phyloP scores from a whole-genome alignment of 2,329 filamentous ascomycete species.

The Tolypocladium guangdongense region DNA sequence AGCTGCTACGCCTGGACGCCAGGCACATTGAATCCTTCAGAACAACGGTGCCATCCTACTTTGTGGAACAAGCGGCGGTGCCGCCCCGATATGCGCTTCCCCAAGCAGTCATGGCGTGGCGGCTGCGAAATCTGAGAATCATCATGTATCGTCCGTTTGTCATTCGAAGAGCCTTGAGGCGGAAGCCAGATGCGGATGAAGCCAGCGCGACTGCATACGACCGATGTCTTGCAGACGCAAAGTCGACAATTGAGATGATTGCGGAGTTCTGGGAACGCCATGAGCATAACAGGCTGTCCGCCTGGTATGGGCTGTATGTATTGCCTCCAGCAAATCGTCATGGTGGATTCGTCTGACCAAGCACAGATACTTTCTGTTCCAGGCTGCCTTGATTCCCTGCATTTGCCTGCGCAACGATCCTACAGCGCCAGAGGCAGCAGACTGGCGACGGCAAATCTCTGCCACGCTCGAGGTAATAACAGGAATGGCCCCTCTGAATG shows the following conservation, averaged over 20 bases:
- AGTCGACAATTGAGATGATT: conserved; percentile 27
- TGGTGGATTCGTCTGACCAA: neutral
- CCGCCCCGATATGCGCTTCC: conserved; percentile 25
- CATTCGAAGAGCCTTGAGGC: conserved; percentile 22
- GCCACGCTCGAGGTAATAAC: conserved; percentile 24
- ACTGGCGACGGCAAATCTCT: conserved; percentile 30
- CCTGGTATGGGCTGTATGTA: conserved; percentile 30
- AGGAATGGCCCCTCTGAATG: conserved; percentile 25
- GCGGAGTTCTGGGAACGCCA: conserved; percentile 24
- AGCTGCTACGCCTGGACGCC: conserved; percentile 29
- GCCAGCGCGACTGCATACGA: conserved; percentile 11
- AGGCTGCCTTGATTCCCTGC: conserved; percentile 35
- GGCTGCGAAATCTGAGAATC: conserved; percentile 32
- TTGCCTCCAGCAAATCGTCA: neutral
- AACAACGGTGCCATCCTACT: conserved; percentile 23
- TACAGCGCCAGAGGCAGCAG: conserved; percentile 18
- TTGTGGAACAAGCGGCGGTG: conserved; percentile 18
- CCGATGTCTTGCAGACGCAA: conserved; percentile 28
- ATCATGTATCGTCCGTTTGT: conserved; percentile 37
- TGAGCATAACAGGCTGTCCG: conserved; percentile 26
- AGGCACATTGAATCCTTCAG: conserved; percentile 27
- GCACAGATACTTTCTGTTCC: conserved; percentile 35
- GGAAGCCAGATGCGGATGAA: conserved; percentile 7
- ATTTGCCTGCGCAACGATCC: conserved; percentile 34
- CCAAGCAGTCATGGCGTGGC: conserved; percentile 31